Percentiles rank a stretch among this genome's conserved stretches.
phyloP scores from a whole-genome alignment of 495 filamentous ascomycete genomes.

The Penicillium samsonianum region DNA sequence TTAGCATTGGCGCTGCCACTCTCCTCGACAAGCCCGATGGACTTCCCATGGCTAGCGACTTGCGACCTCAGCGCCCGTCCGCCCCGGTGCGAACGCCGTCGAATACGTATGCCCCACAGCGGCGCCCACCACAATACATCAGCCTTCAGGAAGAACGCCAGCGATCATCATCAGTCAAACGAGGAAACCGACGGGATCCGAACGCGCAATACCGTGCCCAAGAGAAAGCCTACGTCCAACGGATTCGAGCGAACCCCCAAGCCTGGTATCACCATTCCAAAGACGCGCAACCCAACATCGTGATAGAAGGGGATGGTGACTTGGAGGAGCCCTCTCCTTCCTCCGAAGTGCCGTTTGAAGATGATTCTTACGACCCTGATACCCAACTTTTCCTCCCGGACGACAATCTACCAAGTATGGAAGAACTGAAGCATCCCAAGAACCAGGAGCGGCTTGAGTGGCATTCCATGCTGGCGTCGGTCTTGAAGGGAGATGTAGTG shows the following conservation, averaged over 20 bases:
- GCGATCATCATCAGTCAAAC: conserved; percentile 55
- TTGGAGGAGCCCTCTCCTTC: conserved; percentile 88
- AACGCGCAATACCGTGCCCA: conserved; percentile 81
- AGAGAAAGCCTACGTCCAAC: conserved; percentile 79
- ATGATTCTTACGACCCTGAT: conserved; percentile 87
- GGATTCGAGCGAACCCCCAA: conserved; percentile 69
- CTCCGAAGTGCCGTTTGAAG: conserved; percentile 77
- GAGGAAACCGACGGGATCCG: conserved; percentile 60
- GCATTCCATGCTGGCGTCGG: conserved; percentile 96
- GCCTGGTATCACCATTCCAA: conserved; percentile 69
- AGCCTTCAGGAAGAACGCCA: conserved; percentile 51
- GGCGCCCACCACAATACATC: conserved; percentile 67
- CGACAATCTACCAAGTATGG: conserved; percentile 80
- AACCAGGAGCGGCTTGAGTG: conserved; percentile 94
- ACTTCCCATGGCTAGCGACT: conserved; percentile 30
- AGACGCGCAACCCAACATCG: conserved; percentile 64
- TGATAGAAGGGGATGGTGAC: conserved; percentile 74
- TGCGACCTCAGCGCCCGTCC: conserved; percentile 56
- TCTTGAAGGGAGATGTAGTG: conserved; percentile 94
- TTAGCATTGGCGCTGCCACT: conserved; percentile 39
- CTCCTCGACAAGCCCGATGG: conserved; percentile 40
- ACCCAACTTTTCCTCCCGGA: conserved; percentile 86
- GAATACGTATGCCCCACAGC: conserved; percentile 72
- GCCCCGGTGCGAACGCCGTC: conserved; percentile 66
- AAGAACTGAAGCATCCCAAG: conserved; percentile 83